Percentiles rank a stretch among this genome's conserved stretches.
phyloP scores from a whole-genome alignment of 2,329 filamentous ascomycete species.

The Colletotrichum sp. region DNA sequence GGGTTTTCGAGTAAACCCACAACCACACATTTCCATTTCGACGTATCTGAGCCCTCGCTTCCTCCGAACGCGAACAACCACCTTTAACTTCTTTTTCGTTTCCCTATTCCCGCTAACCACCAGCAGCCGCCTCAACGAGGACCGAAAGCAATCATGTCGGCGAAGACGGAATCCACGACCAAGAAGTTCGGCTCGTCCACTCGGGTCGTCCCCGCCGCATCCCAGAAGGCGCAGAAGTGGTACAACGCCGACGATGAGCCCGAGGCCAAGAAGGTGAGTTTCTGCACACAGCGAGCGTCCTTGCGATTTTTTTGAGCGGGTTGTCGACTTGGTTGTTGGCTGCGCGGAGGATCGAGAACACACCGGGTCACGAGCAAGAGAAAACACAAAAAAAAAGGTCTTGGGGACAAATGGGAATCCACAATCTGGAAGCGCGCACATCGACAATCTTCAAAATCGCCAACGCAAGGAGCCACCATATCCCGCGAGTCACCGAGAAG shows the following conservation, averaged over 20 bases:
- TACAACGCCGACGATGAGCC: constrained; percentile 94
- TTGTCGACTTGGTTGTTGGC: background rate
- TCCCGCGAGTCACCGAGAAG: background rate
- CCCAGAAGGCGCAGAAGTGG: constrained; percentile 98
- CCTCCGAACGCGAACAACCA: constrained; percentile 17
- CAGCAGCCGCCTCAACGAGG: constrained; percentile 21
- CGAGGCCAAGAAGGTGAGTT: constrained; percentile 92
- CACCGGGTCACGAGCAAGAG: constrained; percentile 1
- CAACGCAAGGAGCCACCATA: background rate
- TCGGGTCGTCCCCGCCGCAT: constrained; percentile 84
- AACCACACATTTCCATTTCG: background rate
- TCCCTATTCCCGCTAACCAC: constrained; percentile 25
- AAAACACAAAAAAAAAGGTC: background rate
- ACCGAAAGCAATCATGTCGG: constrained; percentile 65
- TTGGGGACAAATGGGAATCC: background rate
- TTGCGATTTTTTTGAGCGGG: background rate
- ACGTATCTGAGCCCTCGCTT: constrained; percentile 1
- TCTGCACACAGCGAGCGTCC: constrained; percentile 22
- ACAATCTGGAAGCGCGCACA: background rate
- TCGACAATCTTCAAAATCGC: background rate
- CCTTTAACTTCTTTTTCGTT: constrained; percentile 20
- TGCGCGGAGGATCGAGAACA: background rate
- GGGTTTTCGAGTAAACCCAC: background rate
- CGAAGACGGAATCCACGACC: constrained; percentile 72
- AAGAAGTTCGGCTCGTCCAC: constrained; percentile 99